Percentiles rank a stretch among this genome's conserved stretches.
These are phyloP conservation scores for Scedosporium dehoogii DNA, from an alignment of 2,329 filamentous ascomycete species.

Conservation along the genomic window DNA sequence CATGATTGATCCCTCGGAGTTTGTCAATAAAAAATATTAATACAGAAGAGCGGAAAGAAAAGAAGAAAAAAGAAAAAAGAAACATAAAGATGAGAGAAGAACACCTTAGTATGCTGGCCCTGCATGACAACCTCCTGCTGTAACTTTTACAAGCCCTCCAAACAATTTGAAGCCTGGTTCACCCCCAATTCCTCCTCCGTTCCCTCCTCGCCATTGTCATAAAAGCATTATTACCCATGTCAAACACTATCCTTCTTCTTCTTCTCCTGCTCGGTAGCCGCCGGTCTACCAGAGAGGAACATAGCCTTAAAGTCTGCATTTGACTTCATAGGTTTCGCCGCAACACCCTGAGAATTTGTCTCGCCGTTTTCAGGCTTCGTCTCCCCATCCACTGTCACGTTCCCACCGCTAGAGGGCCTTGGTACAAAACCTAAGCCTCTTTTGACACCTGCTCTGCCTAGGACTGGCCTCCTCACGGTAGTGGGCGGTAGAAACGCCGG, in stretches of 20 bases:
- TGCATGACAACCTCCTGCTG: neutral
- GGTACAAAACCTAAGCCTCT: conserved; percentile 29
- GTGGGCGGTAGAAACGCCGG: neutral
- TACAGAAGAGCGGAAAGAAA: too few relatives aligned
- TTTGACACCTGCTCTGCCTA: conserved; percentile 19
- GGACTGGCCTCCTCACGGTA: conserved; percentile 15
- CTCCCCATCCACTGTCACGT: conserved; percentile 11
- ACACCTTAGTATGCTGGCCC: neutral
- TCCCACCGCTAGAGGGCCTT: conserved; percentile 10
- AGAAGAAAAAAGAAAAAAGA: too few relatives aligned
- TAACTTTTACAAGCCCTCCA: neutral
- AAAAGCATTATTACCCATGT: neutral
- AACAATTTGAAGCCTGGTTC: neutral
- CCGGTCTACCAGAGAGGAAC: conserved; percentile 17
- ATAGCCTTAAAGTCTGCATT: conserved; percentile 51
- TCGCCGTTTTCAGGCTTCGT: conserved; percentile 17
- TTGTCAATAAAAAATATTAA: too few relatives aligned
- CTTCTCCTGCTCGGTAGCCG: neutral
- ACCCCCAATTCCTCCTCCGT: neutral
- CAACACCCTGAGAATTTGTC: conserved; percentile 8
- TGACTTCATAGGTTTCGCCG: conserved; percentile 30
- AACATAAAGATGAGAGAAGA: neutral
- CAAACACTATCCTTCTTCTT: neutral
- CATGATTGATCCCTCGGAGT: too few relatives aligned
- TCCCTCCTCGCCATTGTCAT: too few relatives aligned